Evolutionary conservation across 345 rosid genomes (phyloP).

Genomic region (Fremontodendron californicum): DNA sequence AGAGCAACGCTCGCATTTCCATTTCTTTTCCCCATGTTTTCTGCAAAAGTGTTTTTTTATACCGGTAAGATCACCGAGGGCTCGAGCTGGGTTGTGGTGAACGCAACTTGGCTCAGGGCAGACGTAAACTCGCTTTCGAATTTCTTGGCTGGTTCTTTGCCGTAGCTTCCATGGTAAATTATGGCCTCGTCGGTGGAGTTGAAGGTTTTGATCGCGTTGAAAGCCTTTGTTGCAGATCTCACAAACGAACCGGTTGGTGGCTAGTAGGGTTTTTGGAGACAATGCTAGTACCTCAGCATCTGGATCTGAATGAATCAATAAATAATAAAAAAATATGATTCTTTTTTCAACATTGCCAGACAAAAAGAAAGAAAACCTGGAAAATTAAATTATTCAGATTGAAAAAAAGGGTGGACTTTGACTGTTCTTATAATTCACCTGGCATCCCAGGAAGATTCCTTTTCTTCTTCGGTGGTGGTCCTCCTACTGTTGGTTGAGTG

Average conservation of each 20-base stretch:
- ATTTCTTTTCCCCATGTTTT: slow-evolving; percentile 79
- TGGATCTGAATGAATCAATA: slow-evolving; percentile 49
- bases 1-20: slow-evolving; percentile 78
- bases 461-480: slow-evolving; percentile 52
- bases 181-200: slow-evolving; percentile 81
- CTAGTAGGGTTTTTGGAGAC: slow-evolving; percentile 55
- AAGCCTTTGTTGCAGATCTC: slow-evolving; percentile 84
- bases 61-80: slow-evolving; percentile 84
- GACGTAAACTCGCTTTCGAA: slow-evolving; percentile 65
- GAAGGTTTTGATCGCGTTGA: slow-evolving; percentile 76
- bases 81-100: slow-evolving; percentile 63
- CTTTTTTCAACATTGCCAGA: background rate
- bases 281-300: slow-evolving; percentile 68
- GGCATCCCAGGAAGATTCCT: slow-evolving; percentile 88
- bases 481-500: slow-evolving; percentile 13
- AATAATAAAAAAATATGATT: slow-evolving; percentile 1
- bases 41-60: slow-evolving; percentile 75
- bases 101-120: slow-evolving; percentile 72
- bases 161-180: slow-evolving; percentile 78
- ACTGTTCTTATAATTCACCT: slow-evolving; percentile 32
- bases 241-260: slow-evolving; percentile 68
- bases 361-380: background rate
- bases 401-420: background rate
- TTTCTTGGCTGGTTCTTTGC: slow-evolving; percentile 49
- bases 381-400: background rate